These are phyloP conservation scores for Macrophomina phaseolina DNA, from an alignment of 2,329 filamentous ascomycete species.

Conservation along the genomic window DNA sequence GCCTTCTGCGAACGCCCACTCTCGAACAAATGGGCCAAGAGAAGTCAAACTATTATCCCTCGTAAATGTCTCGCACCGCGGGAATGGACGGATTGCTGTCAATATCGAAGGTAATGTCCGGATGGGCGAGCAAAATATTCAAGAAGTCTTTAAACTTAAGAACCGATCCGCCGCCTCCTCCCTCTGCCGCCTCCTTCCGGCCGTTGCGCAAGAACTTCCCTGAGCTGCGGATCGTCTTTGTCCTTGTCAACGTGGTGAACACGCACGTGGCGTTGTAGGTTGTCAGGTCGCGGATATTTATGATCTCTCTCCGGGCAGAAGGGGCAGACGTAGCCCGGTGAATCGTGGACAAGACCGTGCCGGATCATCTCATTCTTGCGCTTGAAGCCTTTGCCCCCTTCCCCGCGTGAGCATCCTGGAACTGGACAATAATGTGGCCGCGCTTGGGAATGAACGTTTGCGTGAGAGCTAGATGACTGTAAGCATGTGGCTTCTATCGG, in stretches of 20 bases:
- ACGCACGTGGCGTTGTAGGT: constrained; percentile 91
- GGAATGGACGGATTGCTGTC: background rate
- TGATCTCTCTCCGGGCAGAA: constrained; percentile 95
- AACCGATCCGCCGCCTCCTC: constrained; percentile 70
- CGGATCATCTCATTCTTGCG: constrained; percentile 74
- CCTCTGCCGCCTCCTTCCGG: constrained; percentile 84
- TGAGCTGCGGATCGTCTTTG: constrained; percentile 80
- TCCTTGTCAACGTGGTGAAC: constrained; percentile 90
- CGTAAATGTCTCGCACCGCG: constrained; percentile 3
- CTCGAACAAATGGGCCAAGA: background rate
- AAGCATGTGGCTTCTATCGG: background rate
- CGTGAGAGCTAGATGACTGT: constrained; percentile 64
- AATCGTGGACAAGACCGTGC: constrained; percentile 89
- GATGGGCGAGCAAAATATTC: constrained; percentile 4
- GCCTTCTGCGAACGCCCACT: constrained; percentile 20
- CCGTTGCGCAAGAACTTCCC: constrained; percentile 84
- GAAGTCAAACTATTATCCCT: constrained; percentile 1
- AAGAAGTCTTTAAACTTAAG: background rate
- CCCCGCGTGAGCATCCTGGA: constrained; percentile 61
- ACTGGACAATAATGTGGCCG: constrained; percentile 70
- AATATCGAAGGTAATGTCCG: constrained; percentile 10
- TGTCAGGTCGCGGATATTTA: constrained; percentile 93
- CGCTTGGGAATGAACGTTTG: constrained; percentile 68
- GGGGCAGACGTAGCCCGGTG: constrained; percentile 93
- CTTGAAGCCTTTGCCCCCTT: constrained; percentile 71